Base-by-base conservation (phyloP, 2,329 filamentous ascomycete genomes). In the Curvularia lunata region DNA sequence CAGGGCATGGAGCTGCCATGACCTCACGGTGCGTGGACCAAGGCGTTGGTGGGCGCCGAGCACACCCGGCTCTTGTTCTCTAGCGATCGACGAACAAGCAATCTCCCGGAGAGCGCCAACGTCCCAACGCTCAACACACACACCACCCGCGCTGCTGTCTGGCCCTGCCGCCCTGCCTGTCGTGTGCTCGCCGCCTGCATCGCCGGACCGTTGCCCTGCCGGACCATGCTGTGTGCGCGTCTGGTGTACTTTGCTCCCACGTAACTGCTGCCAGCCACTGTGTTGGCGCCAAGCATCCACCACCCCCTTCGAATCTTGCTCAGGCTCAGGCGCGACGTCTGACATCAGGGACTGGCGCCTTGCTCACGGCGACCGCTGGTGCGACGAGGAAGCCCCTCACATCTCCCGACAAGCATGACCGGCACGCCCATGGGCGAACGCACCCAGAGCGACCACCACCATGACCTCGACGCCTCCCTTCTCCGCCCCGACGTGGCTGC, bases 351-450 rank as follows among this genome's bases (percentile, higher is more conserved):
- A 46, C 57, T 48, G 48, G 50, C 48, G 59, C 43, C 41, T 56
- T 48, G 54, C 54, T 27, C 19, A 58, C 43, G 48, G 59, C 48
- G 42, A 50, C 56, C 52, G 62, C 62, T 64, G 59, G 61, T 61
- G 64, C 61, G 61, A 65, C 66, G 57, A 62, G 59, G 56, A 62
- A 30, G 53, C 56, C 65, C 62, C 65, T 65, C 59, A 53, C 53
- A 56, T 52, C 32, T 38, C 38, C 58, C 53, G 42, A 34, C 41
- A 63, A 68, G 66, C 54, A 75, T 75, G 73, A 65, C 65, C 61
- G 62, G 66, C 68, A 63, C 43, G 59, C 58, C 71, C 67, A 66
- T 69, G 65, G 67, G 62, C 52, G 72, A 75, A 54, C 65, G 64
- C 59, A 67, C 61, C 43, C 59, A 59, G 59, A 68, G 61, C 63